Percentiles rank a stretch among this genome's conserved stretches.
phyloP scores from a whole-genome alignment of 129 eudicot species.

The Kitagawia praeruptora region DNA sequence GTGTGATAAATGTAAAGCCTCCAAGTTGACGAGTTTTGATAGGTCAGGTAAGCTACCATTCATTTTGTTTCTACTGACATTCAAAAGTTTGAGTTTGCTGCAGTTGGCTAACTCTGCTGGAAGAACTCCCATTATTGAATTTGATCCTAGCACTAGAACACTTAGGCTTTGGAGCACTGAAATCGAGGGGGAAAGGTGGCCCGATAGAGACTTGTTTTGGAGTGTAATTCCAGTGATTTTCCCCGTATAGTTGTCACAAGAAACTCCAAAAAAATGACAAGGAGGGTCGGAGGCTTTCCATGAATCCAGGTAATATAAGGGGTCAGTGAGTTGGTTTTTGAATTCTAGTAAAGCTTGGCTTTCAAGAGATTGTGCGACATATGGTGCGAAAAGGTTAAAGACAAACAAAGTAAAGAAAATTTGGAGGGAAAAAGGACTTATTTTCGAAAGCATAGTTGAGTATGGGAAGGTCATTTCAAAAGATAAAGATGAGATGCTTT shows the following conservation, averaged over 20 bases:
- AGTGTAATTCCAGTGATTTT: slow-evolving; percentile 49
- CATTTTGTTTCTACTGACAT: slow-evolving; percentile 49
- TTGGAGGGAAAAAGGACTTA: slow-evolving; percentile 24
- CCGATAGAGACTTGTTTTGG: slow-evolving; percentile 50
- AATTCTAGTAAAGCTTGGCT: slow-evolving; percentile 57
- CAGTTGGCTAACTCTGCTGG: slow-evolving; percentile 46
- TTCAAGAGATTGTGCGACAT: slow-evolving; percentile 26
- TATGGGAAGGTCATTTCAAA: slow-evolving; percentile 23
- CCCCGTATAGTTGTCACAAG: slow-evolving; percentile 56
- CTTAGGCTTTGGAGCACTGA: slow-evolving; percentile 39
- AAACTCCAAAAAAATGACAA: slow-evolving; percentile 56
- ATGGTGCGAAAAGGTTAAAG: slow-evolving; percentile 19
- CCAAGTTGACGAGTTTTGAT: slow-evolving; percentile 13
- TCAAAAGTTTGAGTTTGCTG: slow-evolving; percentile 50
- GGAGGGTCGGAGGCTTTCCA: slow-evolving; percentile 58
- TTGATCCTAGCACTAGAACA: slow-evolving; percentile 42
- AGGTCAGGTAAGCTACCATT: slow-evolving; percentile 28
- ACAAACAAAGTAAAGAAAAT: slow-evolving; percentile 20
- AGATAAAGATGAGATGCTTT: slow-evolving; percentile 14
- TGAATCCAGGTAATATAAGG: slow-evolving; percentile 50
- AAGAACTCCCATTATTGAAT: slow-evolving; percentile 45
- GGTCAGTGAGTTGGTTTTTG: slow-evolving; percentile 57
- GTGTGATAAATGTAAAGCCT: slow-evolving; percentile 47
- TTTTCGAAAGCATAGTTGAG: slow-evolving; percentile 18
- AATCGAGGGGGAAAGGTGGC: slow-evolving; percentile 54